Conservation (phyloP, 306 rosid species). For the Cajanus cajan region DNA sequence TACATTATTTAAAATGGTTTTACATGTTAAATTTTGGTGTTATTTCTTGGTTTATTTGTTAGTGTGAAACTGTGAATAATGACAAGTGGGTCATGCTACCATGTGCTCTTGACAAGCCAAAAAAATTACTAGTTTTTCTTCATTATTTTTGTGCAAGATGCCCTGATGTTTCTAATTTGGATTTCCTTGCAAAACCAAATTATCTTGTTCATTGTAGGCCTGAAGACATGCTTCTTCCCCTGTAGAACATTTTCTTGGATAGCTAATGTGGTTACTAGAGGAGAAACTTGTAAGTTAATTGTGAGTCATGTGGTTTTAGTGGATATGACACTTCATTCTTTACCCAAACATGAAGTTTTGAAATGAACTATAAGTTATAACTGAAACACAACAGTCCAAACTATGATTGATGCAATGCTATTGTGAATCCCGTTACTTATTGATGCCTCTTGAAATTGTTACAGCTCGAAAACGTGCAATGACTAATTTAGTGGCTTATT, state of each 20-base stretch:
- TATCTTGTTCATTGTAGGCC: conserved; percentile 20
- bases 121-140: background rate
- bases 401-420: background rate
- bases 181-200: background rate
- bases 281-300: conserved; percentile 34
- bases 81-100: background rate
- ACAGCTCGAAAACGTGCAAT: conserved; percentile 38
- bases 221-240: conserved; percentile 46
- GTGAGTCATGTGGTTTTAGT: background rate
- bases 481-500: conserved; percentile 28
- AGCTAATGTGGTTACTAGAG: conserved; percentile 20
- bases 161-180: background rate
- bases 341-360: background rate
- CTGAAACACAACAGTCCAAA: background rate
- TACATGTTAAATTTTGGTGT: background rate
- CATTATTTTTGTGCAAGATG: background rate
- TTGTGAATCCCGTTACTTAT: background rate
- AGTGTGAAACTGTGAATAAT: background rate
- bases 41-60: background rate
- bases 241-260: conserved; percentile 52
- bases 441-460: background rate
- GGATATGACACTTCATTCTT: too few relatives aligned
- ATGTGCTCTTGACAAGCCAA: background rate
- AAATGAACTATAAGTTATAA: background rate
- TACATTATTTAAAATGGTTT: background rate